Evolutionary conservation across 2,329 filamentous ascomycete genomes (phyloP), one percentile per base, ranked within the genome.

Genomic region (Paecilomyces sp.): DNA sequence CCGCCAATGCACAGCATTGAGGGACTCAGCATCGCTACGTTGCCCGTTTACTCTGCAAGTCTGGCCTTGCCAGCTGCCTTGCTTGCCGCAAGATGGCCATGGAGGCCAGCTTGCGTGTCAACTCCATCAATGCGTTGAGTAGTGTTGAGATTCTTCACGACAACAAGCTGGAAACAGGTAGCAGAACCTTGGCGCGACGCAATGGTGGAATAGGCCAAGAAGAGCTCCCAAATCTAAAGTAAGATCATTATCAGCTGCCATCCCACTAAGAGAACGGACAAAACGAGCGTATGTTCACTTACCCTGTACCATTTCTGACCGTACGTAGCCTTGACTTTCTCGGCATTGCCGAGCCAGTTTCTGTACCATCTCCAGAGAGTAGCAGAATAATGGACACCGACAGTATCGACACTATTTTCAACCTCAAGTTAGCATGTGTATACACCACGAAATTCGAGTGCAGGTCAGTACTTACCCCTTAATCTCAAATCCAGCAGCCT

Each of bases 281-380:
- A 58, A 25, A 57, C 57, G 65, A 11, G 51, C 28, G 34, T 8
- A 7, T 47, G 36, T 9, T n/a, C 24, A 82, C 89, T 81, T 84
- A 92, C 90, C 76, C 93, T 88, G 85, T 90, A 99, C 94, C 94
- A 99, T 72, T 90, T 84, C 73, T 89, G 87, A 71, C 94, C 94
- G 74, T 97, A 97, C 84, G 97, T 97, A 73, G 90, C 91, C 77
- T 89, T 85, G 63, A 97, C 90, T 82, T 96, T 95, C 61, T 96
- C 91, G 67, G 84, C 83, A 84, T 97, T 97, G 78, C 83, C 91
- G 76, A 97, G 84, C 94, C 94, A 97, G 85, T 97, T 97, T 66
- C 94, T 85, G 83, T 97, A 97, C 94, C 94, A 97, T 73, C 90
- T 86, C 94, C 94, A 97, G 63, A 99, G 81, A 31, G 94, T 97